Percentiles rank a stretch among this genome's conserved stretches.
Conservation (phyloP, 495 filamentous ascomycete genomes). For the Talaromyces thailandensis region DNA sequence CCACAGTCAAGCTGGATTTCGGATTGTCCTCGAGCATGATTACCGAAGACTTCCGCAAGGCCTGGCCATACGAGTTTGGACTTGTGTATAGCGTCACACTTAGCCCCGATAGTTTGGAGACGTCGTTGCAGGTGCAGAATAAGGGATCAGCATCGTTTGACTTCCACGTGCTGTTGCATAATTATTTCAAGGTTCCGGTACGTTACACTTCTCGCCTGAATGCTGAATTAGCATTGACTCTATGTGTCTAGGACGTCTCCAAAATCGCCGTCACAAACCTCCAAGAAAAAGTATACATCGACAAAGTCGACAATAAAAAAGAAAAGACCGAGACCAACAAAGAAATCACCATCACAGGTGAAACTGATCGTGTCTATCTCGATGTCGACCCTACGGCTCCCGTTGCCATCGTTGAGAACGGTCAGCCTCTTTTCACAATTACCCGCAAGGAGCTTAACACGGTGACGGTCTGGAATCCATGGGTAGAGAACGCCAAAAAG, state of each 20-base stretch:
- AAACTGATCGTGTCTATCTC: constrained; percentile 77
- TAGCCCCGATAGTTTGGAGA: constrained; percentile 62
- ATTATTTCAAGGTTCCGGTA: constrained; percentile 76
- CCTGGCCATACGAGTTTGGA: constrained; percentile 79
- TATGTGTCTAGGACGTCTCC: constrained; percentile 59
- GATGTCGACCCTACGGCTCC: constrained; percentile 50
- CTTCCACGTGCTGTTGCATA: constrained; percentile 87
- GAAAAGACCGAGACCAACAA: constrained; percentile 47
- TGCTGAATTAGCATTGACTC: background rate
- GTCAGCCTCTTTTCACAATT: constrained; percentile 56
- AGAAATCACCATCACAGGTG: constrained; percentile 51
- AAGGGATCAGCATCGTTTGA: constrained; percentile 68
- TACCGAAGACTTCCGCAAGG: constrained; percentile 47
- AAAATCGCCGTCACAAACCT: constrained; percentile 62
- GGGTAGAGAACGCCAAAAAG: constrained; percentile 68
- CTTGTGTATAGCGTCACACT: constrained; percentile 90
- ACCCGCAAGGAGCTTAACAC: constrained; percentile 73
- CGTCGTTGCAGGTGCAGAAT: constrained; percentile 80
- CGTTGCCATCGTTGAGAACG: constrained; percentile 40
- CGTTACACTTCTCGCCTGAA: constrained; percentile 11
- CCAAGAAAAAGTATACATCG: constrained; percentile 60
- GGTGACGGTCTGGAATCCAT: constrained; percentile 97
- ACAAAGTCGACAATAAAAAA: constrained; percentile 63
- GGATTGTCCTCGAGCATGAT: constrained; percentile 69
- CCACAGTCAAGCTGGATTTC: constrained; percentile 85